phyloP scores from a whole-genome alignment of 2,329 filamentous ascomycete species.

The Dactylellina leptospora region DNA sequence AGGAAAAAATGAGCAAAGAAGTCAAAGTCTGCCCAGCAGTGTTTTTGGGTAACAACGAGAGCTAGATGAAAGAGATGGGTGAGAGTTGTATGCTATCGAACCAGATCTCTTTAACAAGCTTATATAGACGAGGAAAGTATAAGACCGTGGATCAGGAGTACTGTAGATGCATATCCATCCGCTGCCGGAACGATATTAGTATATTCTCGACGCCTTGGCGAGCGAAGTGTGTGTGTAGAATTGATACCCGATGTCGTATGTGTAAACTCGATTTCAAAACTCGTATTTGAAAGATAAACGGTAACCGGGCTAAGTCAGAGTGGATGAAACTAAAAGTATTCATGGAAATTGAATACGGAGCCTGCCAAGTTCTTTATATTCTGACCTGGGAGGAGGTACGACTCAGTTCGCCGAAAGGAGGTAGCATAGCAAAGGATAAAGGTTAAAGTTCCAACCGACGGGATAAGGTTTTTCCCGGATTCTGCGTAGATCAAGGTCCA shows the following conservation, averaged over 20 bases:
- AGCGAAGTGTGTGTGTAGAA: neutral
- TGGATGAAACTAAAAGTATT: neutral
- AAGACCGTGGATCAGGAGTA: neutral
- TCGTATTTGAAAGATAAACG: neutral
- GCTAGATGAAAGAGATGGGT: constrained; percentile 6
- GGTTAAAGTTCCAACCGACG: too few species aligned
- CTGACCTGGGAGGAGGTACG: neutral
- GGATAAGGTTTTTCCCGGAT: too few species aligned
- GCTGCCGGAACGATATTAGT: neutral
- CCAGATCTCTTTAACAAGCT: neutral
- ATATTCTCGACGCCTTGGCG: neutral
- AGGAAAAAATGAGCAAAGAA: too few species aligned
- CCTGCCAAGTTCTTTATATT: constrained; percentile 22
- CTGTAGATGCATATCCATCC: neutral
- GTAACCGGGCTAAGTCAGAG: neutral
- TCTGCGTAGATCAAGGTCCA: too few species aligned
- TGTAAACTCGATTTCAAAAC: too few species aligned
- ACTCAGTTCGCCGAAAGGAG: too few species aligned
- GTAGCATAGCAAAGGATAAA: too few species aligned
- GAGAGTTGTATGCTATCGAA: neutral
- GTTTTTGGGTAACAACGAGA: too few species aligned
- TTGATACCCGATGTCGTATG: too few species aligned
- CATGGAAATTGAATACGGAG: neutral
- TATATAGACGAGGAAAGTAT: neutral
- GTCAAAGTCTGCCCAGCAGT: too few species aligned